phyloP scores from a whole-genome alignment of 2,329 filamentous ascomycete genomes.

The Cercospora sp. region DNA sequence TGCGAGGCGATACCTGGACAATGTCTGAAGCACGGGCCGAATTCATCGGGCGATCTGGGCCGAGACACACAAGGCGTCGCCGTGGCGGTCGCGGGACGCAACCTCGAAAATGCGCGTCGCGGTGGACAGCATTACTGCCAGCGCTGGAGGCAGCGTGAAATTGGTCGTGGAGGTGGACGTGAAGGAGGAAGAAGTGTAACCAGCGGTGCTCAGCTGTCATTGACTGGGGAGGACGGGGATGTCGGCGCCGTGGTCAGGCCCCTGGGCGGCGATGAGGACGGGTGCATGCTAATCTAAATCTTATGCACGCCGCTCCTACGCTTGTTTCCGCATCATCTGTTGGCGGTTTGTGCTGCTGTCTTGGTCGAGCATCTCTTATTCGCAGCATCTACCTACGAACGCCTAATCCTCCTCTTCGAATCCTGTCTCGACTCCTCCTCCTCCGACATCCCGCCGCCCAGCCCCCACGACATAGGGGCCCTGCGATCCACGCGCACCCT shows the following conservation, averaged over 20 bases:
- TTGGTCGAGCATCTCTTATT: not conserved
- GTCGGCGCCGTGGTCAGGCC: not conserved
- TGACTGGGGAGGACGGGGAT: not conserved
- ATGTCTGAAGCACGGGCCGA: not conserved
- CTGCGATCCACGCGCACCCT: constrained; percentile 1
- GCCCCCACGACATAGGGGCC: not conserved
- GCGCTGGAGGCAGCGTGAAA: not conserved
- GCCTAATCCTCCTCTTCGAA: not conserved
- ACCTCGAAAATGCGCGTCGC: not conserved
- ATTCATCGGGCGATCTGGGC: not conserved
- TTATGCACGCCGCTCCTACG: not conserved
- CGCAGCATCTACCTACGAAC: not conserved
- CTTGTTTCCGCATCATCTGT: not conserved
- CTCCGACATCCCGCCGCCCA: not conserved
- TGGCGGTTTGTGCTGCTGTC: not conserved
- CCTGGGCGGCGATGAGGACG: not conserved
- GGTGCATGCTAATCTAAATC: not conserved
- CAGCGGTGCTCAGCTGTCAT: not conserved
- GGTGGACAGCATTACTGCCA: not conserved
- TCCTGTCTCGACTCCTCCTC: no score
- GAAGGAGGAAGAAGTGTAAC: not conserved
- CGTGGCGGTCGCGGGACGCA: not conserved
- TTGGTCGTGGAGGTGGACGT: not conserved
- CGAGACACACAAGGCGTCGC: not conserved
- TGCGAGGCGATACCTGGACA: not conserved